Evolutionary conservation across 345 rosid species (phyloP).

Genomic region (Eucalyptus sideroxylon): DNA sequence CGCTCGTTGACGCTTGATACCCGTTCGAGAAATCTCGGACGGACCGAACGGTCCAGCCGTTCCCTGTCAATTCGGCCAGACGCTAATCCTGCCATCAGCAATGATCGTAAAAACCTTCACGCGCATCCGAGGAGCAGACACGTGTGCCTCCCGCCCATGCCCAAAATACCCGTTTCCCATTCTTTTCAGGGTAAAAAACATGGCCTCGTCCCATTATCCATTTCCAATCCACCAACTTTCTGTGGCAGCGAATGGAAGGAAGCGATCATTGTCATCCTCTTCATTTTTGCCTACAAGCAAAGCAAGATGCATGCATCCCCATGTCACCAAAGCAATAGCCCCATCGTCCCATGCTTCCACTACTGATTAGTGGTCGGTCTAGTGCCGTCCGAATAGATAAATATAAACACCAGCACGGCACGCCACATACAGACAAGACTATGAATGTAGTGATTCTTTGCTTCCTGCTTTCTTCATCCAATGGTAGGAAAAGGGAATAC

Average conservation of each 20-base stretch:
- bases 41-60: neutral
- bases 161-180: neutral
- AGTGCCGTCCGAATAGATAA: neutral
- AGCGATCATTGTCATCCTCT: neutral
- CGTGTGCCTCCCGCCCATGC: neutral
- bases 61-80: neutral
- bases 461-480: neutral
- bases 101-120: neutral
- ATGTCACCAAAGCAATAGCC: neutral
- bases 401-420: neutral
- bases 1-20: neutral
- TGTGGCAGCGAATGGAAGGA: neutral
- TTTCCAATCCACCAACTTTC: neutral
- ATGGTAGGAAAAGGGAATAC: neutral
- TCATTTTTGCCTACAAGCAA: neutral
- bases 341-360: neutral
- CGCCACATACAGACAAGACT: neutral
- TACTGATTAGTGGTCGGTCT: neutral
- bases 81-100: neutral
- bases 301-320: neutral
- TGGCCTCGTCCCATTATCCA: neutral
- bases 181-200: neutral
- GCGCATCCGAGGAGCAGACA: neutral
- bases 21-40: neutral
- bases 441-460: neutral